Conservation (phyloP, 805 yeast species). For the Kazachstania africana region DNA sequence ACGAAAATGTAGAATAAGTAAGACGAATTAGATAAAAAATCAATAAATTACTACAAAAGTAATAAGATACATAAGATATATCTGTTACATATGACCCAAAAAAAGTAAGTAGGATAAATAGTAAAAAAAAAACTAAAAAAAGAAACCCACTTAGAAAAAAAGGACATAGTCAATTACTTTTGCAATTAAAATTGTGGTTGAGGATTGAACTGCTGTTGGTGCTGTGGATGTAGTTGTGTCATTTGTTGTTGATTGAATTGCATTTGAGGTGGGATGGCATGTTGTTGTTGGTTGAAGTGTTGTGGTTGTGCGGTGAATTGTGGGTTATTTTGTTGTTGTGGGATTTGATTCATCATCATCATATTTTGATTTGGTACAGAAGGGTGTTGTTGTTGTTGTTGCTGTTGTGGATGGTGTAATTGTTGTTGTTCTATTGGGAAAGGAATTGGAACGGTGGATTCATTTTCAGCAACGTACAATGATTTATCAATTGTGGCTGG, state of each 20-base stretch:
- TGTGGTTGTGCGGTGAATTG: slow-evolving; percentile 3
- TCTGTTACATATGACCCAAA: too few species aligned
- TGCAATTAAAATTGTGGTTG: slow-evolving; percentile 4
- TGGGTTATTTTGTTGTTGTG: slow-evolving; percentile 7
- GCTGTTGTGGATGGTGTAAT: slow-evolving; percentile 17
- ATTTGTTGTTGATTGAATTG: slow-evolving; percentile 21
- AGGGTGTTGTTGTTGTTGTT: slow-evolving; percentile 21
- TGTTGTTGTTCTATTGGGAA: slow-evolving; percentile 50
- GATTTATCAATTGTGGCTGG: slow-evolving; percentile 87
- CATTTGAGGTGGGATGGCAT: slow-evolving; percentile 1
- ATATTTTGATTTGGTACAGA: slow-evolving; percentile 5
- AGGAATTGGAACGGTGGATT: slow-evolving; percentile 74
- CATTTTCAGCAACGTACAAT: slow-evolving; percentile 74
- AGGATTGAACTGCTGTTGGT: slow-evolving; percentile 18
- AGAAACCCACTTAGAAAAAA: background rate
- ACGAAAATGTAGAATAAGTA: too few species aligned
- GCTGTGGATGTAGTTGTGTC: slow-evolving; percentile 19
- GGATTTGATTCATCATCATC: slow-evolving; percentile 2
- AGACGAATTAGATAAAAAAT: too few species aligned
- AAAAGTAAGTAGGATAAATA: background rate
- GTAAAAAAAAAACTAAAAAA: slow-evolving; percentile 1
- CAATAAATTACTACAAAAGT: too few species aligned
- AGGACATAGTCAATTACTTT: background rate
- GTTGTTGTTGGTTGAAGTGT: slow-evolving; percentile 1
- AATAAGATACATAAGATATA: too few species aligned